Evolutionary conservation across 202 grass and related monocot genomes (phyloP), one percentile per base, ranked within the genome.

Genomic region (Dendrocalamus latiflorus): DNA sequence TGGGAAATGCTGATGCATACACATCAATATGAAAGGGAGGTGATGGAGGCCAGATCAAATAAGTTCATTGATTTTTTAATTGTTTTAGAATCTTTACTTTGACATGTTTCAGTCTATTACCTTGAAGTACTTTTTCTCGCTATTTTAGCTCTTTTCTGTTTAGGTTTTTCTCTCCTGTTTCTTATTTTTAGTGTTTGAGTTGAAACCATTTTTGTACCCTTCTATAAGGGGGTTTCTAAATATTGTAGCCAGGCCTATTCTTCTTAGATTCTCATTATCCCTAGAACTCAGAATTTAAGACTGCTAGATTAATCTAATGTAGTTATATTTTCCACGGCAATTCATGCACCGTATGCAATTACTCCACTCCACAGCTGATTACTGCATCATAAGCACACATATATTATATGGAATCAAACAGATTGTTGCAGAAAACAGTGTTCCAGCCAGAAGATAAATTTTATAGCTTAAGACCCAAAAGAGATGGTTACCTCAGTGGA

Each of bases 401-500:
- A 24, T 14, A 70, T 20, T 17, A 43, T 6, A 24, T 3, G 13
- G 2, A 47, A 36, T 15, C 1, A n/a, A 72, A 64, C 6, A 49
- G 20, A 64, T 63, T 20, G 0, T 60, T 54, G 57, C 20, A 58
- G 37, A 9, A 51, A 61, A 6, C 37, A 22, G 25, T 66, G 44
- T 9, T 64, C 34, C 28, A 63, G n/a, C 28, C 3, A 30, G 21
- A 44, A 71, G 42, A 57, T 60, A 48, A 66, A 79, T 51, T 58
- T 6, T 6, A 22, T 51, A 39, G 47, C n/a, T 61, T 69, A 28
- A 43, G n/a, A 17, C 38, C 9, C 13, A 65, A 16, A 9, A 62
- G 13, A 22, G 39, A 85, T 60, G 9, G 10, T 77, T 89, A 94
- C 92, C 92, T 93, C 81, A 64, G 47, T 84, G 54, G 92, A 91